Evolutionary conservation across 371 early-diverging fungal genomes (phyloP), one percentile per base, ranked within the genome.

Genomic region (Basidiobolus heterosporus): DNA sequence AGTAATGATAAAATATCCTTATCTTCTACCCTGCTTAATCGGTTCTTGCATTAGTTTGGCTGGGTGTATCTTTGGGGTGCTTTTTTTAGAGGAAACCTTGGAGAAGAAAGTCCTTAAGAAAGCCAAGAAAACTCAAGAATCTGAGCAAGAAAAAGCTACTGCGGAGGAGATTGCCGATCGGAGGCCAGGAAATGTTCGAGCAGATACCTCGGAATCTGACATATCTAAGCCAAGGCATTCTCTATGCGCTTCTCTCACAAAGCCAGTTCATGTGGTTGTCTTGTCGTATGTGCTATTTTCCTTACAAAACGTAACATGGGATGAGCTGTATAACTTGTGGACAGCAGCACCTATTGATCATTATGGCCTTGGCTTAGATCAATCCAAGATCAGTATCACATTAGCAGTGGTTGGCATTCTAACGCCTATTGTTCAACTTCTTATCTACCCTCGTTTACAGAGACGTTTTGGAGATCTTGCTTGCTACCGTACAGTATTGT

Each of bases 1-100:
- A 20, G 64, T 90, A 36, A 69, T 90, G 41, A 58, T 55, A 3
- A 52, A 57, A 7, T 82, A 74, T 46, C 91, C 89, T 1, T 89
- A 88, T 52, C 71, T 85, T 41, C 66, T 92, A 5, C 92, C 92
- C 0, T 90, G 90, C 51, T 59, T 81, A 9, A 70, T 81, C 7
- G 74, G 81, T 7, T 66, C 82, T 1, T 45, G 55, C 2, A 67
- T 87, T 3, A 67, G 74, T 41, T 37, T 70, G 2, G 47, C 71
- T 44, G 86, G 88, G 3, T 69, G 74, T 16, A 45, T 75, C 0
- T 56, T 80, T 18, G 84, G 82, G 1, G 55, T 70, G 14, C 66
- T 82, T 38, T 79, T 60, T 47, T 59, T 90, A 35, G 37, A 36
- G 36, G 40, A 36, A 19, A 44, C 44, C n/a, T 36, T 18, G 24